phyloP scores from a whole-genome alignment of 2,329 filamentous ascomycete species.

The Claviceps sp. region DNA sequence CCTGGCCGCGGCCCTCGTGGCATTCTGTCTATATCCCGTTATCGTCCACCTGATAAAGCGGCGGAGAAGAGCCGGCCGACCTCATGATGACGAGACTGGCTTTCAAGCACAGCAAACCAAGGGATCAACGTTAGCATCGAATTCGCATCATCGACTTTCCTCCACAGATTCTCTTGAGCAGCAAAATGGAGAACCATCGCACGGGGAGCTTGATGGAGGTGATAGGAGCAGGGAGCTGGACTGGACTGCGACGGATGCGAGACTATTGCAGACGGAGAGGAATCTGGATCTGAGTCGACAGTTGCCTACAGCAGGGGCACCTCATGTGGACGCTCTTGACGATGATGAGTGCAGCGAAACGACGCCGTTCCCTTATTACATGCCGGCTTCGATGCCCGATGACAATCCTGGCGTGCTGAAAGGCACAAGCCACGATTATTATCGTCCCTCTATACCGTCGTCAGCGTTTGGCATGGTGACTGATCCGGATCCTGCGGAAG shows the following conservation, averaged over 20 bases:
- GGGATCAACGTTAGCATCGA: constrained; percentile 7
- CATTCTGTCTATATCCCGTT: constrained; percentile 27
- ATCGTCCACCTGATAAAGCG: constrained; percentile 20
- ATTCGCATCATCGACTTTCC: constrained; percentile 18
- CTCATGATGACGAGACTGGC: constrained; percentile 19
- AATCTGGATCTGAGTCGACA: not conserved
- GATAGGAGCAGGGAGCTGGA: constrained; percentile 14
- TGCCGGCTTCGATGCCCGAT: constrained; percentile 15
- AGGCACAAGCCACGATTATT: constrained; percentile 27
- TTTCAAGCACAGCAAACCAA: constrained; percentile 9
- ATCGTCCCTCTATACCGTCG: constrained; percentile 26
- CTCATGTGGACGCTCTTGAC: not conserved
- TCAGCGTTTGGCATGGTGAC: constrained; percentile 27
- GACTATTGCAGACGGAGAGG: not conserved
- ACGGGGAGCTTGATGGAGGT: constrained; percentile 9
- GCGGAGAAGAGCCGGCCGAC: constrained; percentile 11
- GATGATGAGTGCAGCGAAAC: constrained; percentile 6
- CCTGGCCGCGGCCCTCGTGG: constrained; percentile 19
- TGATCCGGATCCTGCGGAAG: constrained; percentile 9
- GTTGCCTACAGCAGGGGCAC: not conserved
- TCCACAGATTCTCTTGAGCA: constrained; percentile 24
- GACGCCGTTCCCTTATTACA: constrained; percentile 8
- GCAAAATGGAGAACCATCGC: constrained; percentile 15
- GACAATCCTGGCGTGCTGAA: constrained; percentile 19
- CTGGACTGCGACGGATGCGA: constrained; percentile 12